phyloP scores from a whole-genome alignment of 2,329 filamentous ascomycete genomes.

The Celoporthe dispersa region DNA sequence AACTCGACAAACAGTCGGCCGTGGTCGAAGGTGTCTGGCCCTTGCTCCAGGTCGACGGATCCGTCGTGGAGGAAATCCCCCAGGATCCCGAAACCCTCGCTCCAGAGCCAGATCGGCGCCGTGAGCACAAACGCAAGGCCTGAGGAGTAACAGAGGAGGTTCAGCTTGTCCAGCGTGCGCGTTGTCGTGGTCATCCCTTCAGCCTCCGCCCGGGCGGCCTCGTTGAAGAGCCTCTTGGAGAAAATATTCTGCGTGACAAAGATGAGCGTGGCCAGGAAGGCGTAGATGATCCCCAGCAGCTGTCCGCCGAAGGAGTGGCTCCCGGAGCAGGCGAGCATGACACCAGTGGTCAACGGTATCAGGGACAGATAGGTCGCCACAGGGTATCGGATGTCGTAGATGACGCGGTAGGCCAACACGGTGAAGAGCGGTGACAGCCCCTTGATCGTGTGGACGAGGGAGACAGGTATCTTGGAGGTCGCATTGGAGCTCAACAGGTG shows the following conservation, averaged over 20 bases:
- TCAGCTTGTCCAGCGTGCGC: slow-evolving; percentile 93
- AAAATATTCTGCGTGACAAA: slow-evolving; percentile 99
- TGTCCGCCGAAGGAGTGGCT: slow-evolving; percentile 79
- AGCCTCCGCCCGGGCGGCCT: slow-evolving; percentile 81
- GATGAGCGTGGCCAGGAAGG: slow-evolving; percentile 86
- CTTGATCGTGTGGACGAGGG: slow-evolving; percentile 97
- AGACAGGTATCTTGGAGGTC: slow-evolving; percentile 93
- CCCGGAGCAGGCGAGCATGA: slow-evolving; percentile 93
- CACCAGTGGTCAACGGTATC: slow-evolving; percentile 89
- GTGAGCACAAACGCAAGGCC: slow-evolving; percentile 89
- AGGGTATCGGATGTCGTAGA: slow-evolving; percentile 89
- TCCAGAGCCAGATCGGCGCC: slow-evolving; percentile 89
- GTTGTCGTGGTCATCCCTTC: slow-evolving; percentile 66
- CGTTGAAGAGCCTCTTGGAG: slow-evolving; percentile 96
- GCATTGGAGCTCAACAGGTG: slow-evolving; percentile 94
- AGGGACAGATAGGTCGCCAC: slow-evolving; percentile 85
- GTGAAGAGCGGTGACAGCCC: slow-evolving; percentile 95
- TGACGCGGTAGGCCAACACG: slow-evolving; percentile 85
- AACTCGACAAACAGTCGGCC: slow-evolving; percentile 81
- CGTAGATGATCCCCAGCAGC: slow-evolving; percentile 85
- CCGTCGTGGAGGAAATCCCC: slow-evolving; percentile 81
- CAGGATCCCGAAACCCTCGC: slow-evolving; percentile 79
- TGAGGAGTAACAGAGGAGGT: slow-evolving; percentile 95
- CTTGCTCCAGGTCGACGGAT: slow-evolving; percentile 64
- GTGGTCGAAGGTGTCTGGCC: slow-evolving; percentile 73